Conservation (phyloP, 2,329 filamentous ascomycete genomes). For the Venturia pyrina region DNA sequence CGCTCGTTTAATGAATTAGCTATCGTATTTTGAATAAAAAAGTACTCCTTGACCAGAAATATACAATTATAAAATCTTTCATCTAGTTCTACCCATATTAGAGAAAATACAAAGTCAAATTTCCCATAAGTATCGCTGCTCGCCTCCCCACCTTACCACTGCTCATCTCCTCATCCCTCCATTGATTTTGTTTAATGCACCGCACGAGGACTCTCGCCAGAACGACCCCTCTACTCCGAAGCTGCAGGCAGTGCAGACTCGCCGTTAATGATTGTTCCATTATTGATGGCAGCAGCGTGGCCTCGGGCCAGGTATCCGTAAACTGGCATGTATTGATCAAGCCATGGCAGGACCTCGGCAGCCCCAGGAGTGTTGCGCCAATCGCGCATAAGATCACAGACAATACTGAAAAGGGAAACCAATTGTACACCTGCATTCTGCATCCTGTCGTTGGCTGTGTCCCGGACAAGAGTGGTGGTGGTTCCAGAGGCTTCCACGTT, state of each 20-base stretch:
- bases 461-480: conserved; percentile 48
- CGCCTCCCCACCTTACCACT: background rate
- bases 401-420: conserved; percentile 51
- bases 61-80: background rate
- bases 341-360: conserved; percentile 49
- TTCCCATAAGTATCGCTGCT: background rate
- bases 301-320: conserved; percentile 55
- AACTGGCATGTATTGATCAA: conserved; percentile 55
- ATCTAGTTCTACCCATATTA: background rate
- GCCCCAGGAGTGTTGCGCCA: conserved; percentile 49
- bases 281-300: conserved; percentile 50
- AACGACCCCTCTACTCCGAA: background rate
- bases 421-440: conserved; percentile 55
- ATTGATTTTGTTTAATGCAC: background rate
- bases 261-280: conserved; percentile 49
- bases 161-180: background rate
- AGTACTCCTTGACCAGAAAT: too few relatives aligned
- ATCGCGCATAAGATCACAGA: conserved; percentile 61
- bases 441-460: conserved; percentile 59
- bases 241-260: conserved; percentile 26
- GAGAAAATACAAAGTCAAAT: too few relatives aligned
- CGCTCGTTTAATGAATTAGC: background rate
- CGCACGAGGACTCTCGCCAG: background rate
- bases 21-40: background rate
- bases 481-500: conserved; percentile 65